Conservation (phyloP, 495 filamentous ascomycete species). For the Usnea hakonensis region DNA sequence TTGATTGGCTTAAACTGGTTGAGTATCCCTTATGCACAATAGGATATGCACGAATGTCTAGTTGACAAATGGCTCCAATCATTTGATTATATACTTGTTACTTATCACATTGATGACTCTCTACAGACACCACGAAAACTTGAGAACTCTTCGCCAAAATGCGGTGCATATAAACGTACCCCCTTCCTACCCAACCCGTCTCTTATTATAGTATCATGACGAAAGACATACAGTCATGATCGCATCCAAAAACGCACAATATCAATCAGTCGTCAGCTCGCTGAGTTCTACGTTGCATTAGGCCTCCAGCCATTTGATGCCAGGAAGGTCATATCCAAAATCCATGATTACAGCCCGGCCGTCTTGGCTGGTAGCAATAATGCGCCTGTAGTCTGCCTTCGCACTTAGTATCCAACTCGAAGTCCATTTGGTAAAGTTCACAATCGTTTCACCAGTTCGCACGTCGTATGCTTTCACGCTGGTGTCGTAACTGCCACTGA, state of each 20-base stretch:
- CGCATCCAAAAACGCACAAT: neutral
- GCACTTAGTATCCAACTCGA: slow-evolving; percentile 93
- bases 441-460: slow-evolving; percentile 59
- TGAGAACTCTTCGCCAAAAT: neutral
- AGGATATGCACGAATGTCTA: neutral
- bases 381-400: slow-evolving; percentile 87
- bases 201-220: neutral
- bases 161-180: neutral
- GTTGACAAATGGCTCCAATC: neutral
- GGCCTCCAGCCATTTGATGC: slow-evolving; percentile 42
- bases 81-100: neutral
- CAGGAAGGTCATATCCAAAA: slow-evolving; percentile 46
- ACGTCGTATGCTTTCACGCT: slow-evolving; percentile 89
- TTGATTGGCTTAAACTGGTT: neutral
- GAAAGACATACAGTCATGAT: neutral
- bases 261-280: neutral
- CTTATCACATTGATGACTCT: neutral
- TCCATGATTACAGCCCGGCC: slow-evolving; percentile 87
- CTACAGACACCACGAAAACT: neutral
- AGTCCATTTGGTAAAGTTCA: slow-evolving; percentile 82
- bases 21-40: neutral
- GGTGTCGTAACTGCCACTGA: slow-evolving; percentile 90
- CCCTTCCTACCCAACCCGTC: neutral
- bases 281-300: slow-evolving; percentile 19
- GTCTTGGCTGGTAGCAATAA: slow-evolving; percentile 90